Conservation (phyloP, 495 filamentous ascomycete genomes). For the Aspergillus diversus region DNA sequence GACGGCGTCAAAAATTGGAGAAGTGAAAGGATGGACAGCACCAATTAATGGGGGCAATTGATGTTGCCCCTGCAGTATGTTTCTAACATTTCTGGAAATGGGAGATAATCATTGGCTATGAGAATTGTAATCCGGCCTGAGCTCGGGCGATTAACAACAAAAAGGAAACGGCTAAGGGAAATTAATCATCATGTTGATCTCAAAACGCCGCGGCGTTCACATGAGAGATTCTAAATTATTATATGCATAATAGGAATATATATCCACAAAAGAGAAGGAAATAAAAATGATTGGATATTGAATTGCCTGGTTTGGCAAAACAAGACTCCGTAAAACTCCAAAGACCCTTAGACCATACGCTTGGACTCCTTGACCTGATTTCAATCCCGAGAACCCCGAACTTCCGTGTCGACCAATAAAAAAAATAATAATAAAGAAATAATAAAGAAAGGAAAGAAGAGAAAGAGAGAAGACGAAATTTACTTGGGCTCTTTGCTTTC, state of each 20-base stretch:
- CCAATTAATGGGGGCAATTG: not conserved
- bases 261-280: constrained; percentile 16
- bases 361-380: constrained; percentile 13
- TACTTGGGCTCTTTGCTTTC: constrained; percentile 13
- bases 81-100: not conserved
- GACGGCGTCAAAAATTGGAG: not conserved
- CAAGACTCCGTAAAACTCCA: constrained; percentile 18
- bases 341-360: constrained; percentile 2
- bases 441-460: not conserved
- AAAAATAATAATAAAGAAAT: constrained; percentile 2
- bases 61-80: not conserved
- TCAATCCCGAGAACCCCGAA: constrained; percentile 5
- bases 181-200: not conserved
- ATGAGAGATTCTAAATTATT: constrained; percentile 17
- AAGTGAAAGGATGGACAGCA: not conserved
- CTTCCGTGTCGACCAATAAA: not conserved
- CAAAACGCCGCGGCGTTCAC: constrained; percentile 7
- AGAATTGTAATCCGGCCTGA: not conserved
- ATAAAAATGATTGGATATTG: constrained; percentile 12
- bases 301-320: constrained; percentile 15
- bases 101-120: not conserved
- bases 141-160: not conserved
- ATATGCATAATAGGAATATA: constrained; percentile 7
- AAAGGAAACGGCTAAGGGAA: not conserved
- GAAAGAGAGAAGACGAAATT: not conserved